A percentile compares a stretch with the other conserved stretches of the same genome.
phyloP scores from a whole-genome alignment of 495 filamentous ascomycete genomes.

The Hypoxylon lienhwacheense region DNA sequence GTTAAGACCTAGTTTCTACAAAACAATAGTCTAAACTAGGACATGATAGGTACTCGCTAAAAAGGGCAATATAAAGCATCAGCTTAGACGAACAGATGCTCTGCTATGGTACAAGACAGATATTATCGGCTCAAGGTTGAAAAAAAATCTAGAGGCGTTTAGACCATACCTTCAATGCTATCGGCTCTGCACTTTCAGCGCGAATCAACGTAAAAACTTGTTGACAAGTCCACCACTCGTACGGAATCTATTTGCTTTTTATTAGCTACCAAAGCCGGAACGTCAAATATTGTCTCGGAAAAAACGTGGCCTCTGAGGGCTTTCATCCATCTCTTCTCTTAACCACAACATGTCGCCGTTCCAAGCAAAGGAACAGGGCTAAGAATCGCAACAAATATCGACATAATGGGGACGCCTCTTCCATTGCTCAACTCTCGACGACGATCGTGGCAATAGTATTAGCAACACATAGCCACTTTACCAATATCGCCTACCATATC shows the following conservation, averaged over 20 bases:
- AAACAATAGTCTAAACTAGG: slow-evolving; percentile 7
- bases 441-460: slow-evolving; percentile 12
- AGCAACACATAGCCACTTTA: slow-evolving; percentile 28
- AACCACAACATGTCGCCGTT: slow-evolving; percentile 1
- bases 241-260: background rate
- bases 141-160: slow-evolving; percentile 6
- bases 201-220: background rate
- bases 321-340: slow-evolving; percentile 10
- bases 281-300: background rate
- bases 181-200: slow-evolving; percentile 10
- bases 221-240: background rate
- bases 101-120: slow-evolving; percentile 17
- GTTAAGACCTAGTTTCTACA: too few species aligned
- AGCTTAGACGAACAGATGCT: slow-evolving; percentile 6
- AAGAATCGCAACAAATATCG: slow-evolving; percentile 24
- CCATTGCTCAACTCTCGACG: slow-evolving; percentile 15
- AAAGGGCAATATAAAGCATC: slow-evolving; percentile 6
- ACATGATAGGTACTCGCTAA: background rate
- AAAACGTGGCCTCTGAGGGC: background rate
- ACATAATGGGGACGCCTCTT: slow-evolving; percentile 14
- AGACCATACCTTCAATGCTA: slow-evolving; percentile 10
- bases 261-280: background rate
- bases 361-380: slow-evolving; percentile 1
- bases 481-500: slow-evolving; percentile 30
- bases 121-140: slow-evolving; percentile 28